Base-by-base conservation (phyloP, 2,329 filamentous ascomycete genomes). In the Coniochaeta pulveracea region DNA sequence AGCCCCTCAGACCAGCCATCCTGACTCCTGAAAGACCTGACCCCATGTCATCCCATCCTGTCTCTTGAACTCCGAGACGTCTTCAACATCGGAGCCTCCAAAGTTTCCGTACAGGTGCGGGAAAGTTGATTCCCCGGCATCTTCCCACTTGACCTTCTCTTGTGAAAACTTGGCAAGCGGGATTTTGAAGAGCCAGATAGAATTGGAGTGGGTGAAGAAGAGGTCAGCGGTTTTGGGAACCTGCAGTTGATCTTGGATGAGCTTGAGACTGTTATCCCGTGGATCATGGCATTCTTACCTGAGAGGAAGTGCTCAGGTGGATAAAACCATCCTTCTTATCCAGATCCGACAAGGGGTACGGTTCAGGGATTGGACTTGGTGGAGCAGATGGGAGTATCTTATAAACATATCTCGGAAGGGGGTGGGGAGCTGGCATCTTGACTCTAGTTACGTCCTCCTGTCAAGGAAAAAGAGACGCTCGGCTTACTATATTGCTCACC, bases 241-340 rank as follows among this genome's bases (percentile, higher is more conserved):
- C 64, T 69, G 25, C 3, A 4, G 11, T 11, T 29, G 15, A 22
- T 12, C 10, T 19, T 10, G 19, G 18, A 30, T 15, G 16, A 15
- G 19, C 9, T 12, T 12, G n/a, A 29, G 14, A 19, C n/a, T n/a
- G n/a, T n/a, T n/a, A n/a, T n/a, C n/a, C n/a, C 18, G 22, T 5
- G 4, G 17, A 19, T 8, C 11, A 26, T 25, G 15, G n/a, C 22
- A 21, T 7, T 39, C 48, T 44, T 47, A 69, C 69, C 57, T 78
- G 74, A 23, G 54, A 52, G 2, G 65, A 60, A 0, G 66, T 70
- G 47, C 72, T 77, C 11, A 79, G 50, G 43, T 79, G 74, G 19
- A 79, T 57, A 51, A 74, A 79, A 31, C 72, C 72, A 46, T 78
- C 73, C 22, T 67, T 61, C 41, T 54, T 51, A 50, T 79, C 74